These are phyloP conservation scores for Stemphylium beticola DNA, from an alignment of 2,329 filamentous ascomycete genomes.

Conservation along the genomic window DNA sequence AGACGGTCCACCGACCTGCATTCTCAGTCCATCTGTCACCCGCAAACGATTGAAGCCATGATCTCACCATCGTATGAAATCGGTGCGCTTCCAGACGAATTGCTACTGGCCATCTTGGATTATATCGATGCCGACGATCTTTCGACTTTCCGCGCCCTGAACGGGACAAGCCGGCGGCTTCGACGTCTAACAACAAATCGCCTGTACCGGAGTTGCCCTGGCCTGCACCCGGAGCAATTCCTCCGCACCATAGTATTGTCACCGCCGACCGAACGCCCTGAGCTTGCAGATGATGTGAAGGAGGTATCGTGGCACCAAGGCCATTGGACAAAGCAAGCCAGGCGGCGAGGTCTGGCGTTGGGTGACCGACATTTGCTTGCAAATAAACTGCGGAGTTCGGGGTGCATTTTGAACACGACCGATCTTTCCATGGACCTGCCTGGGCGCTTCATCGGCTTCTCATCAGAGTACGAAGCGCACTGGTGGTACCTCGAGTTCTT, in stretches of 20 bases:
- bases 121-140: constrained; percentile 1
- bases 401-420: neutral
- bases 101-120: constrained; percentile 9
- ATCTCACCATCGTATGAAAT: neutral
- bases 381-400: neutral
- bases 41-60: neutral
- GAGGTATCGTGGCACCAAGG: constrained; percentile 7
- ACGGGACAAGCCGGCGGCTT: constrained; percentile 7
- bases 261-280: neutral
- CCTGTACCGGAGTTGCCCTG: constrained; percentile 9
- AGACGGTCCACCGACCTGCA: neutral
- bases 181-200: constrained; percentile 6
- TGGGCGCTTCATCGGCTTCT: constrained; percentile 1
- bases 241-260: constrained; percentile 10
- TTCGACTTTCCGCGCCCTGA: constrained; percentile 3
- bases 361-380: constrained; percentile 1
- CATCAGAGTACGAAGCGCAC: neutral
- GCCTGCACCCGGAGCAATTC: constrained; percentile 6
- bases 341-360: neutral
- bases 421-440: neutral
- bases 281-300: constrained; percentile 1
- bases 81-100: constrained; percentile 11
- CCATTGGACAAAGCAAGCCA: neutral
- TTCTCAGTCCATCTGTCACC: neutral
- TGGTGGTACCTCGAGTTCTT: constrained; percentile 23